Percentiles rank a stretch among this genome's conserved stretches.
phyloP scores from a whole-genome alignment of 768 basidiomycete species.

The Pholiota microspora region DNA sequence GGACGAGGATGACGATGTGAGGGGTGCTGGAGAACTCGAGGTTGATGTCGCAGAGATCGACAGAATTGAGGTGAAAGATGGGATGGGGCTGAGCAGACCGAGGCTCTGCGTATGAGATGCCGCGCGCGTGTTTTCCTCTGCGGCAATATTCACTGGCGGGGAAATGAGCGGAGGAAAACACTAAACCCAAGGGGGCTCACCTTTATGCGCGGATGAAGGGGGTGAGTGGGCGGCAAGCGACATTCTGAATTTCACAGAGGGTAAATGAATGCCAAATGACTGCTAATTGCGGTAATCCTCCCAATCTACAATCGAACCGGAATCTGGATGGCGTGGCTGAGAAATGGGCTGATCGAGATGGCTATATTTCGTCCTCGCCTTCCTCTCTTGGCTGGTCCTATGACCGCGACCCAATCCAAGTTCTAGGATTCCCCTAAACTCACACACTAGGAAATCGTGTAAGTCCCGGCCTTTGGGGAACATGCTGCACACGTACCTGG shows the following conservation, averaged over 20 bases:
- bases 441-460: not conserved
- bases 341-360: slow-evolving; percentile 1
- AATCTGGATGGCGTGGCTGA: not conserved
- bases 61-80: slow-evolving; percentile 6
- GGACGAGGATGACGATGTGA: not conserved
- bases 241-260: not conserved
- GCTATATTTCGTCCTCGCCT: not conserved
- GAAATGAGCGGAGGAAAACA: not conserved
- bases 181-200: not conserved
- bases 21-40: not conserved
- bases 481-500: not conserved
- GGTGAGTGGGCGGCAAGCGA: not conserved
- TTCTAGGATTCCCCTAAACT: not conserved
- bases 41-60: not conserved
- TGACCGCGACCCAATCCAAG: not conserved
- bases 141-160: not conserved
- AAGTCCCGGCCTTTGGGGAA: not conserved
- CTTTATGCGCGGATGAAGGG: not conserved
- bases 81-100: slow-evolving; percentile 17
- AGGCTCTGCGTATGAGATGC: slow-evolving; percentile 16
- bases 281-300: not conserved
- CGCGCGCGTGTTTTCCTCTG: not conserved
- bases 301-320: not conserved
- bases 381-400: not conserved
- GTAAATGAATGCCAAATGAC: not conserved